Conservation (phyloP, 2,329 filamentous ascomycete genomes). For the Microdochium trichocladiopsis region DNA sequence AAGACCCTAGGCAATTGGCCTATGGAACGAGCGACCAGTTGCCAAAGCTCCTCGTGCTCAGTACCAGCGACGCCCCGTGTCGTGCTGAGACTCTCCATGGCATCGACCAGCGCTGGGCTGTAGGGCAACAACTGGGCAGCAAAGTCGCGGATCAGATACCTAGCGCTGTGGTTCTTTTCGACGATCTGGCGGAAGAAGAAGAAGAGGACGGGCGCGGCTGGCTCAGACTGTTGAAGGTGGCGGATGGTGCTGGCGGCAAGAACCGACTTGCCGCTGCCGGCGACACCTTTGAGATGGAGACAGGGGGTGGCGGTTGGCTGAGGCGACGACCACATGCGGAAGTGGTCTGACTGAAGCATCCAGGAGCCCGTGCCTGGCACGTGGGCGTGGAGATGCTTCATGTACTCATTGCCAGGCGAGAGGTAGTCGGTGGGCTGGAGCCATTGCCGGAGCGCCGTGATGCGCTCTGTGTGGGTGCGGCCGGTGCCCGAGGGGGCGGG, state of each 20-base stretch:
- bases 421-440: slow-evolving; percentile 19
- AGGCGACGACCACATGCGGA: slow-evolving; percentile 14
- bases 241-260: slow-evolving; percentile 17
- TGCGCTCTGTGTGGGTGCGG: not conserved
- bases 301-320: slow-evolving; percentile 15
- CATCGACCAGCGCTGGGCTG: slow-evolving; percentile 19
- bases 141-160: slow-evolving; percentile 24
- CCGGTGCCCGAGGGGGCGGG: not conserved
- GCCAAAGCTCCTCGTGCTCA: slow-evolving; percentile 19
- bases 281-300: slow-evolving; percentile 13
- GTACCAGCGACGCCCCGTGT: slow-evolving; percentile 4
- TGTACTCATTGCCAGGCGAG: slow-evolving; percentile 15
- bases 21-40: slow-evolving; percentile 15
- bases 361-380: slow-evolving; percentile 11
- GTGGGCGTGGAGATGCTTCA: slow-evolving; percentile 12
- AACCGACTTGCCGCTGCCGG: slow-evolving; percentile 30
- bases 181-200: slow-evolving; percentile 32
- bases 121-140: slow-evolving; percentile 21
- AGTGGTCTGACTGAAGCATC: slow-evolving; percentile 5
- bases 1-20: slow-evolving; percentile 18
- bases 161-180: slow-evolving; percentile 22
- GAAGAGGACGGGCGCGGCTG: not conserved
- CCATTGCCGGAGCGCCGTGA: slow-evolving; percentile 15
- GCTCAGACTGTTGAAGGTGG: slow-evolving; percentile 6
- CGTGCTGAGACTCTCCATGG: slow-evolving; percentile 9